A percentile compares a stretch with the other conserved stretches of the same genome.
These are phyloP conservation scores for Eucalyptus marginata DNA, from an alignment of 345 rosid genomes.

Conservation along the genomic window DNA sequence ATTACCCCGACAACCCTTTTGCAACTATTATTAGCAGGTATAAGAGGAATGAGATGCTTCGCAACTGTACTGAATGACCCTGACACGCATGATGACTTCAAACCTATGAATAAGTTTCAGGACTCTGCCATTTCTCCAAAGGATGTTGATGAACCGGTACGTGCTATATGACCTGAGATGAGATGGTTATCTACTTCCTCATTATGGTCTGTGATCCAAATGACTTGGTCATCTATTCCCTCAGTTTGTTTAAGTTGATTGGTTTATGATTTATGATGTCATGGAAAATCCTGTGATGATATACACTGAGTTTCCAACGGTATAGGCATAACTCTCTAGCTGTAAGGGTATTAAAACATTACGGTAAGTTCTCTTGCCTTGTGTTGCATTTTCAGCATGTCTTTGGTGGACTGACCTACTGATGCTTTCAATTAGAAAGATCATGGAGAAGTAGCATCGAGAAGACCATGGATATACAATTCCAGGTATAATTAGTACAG, in stretches of 20 bases:
- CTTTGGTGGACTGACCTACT: background rate
- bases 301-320: slow-evolving; percentile 77
- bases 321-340: slow-evolving; percentile 90
- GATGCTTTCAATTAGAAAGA: background rate
- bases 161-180: background rate
- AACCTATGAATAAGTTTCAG: slow-evolving; percentile 40
- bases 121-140: slow-evolving; percentile 35
- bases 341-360: slow-evolving; percentile 59
- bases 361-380: slow-evolving; percentile 32
- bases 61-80: slow-evolving; percentile 55
- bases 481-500: background rate
- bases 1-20: background rate
- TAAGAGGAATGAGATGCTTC: slow-evolving; percentile 34
- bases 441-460: background rate
- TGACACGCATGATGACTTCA: slow-evolving; percentile 88
- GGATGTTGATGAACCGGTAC: slow-evolving; percentile 68
- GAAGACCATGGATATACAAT: background rate
- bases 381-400: background rate
- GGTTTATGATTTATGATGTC: slow-evolving; percentile 59
- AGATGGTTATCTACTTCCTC: background rate
- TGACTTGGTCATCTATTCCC: background rate
- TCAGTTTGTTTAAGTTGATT: background rate
- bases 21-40: slow-evolving; percentile 15
- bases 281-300: slow-evolving; percentile 76
- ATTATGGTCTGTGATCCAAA: background rate